Conservation (phyloP, 805 yeast species). For the Kuraishia borneana region DNA sequence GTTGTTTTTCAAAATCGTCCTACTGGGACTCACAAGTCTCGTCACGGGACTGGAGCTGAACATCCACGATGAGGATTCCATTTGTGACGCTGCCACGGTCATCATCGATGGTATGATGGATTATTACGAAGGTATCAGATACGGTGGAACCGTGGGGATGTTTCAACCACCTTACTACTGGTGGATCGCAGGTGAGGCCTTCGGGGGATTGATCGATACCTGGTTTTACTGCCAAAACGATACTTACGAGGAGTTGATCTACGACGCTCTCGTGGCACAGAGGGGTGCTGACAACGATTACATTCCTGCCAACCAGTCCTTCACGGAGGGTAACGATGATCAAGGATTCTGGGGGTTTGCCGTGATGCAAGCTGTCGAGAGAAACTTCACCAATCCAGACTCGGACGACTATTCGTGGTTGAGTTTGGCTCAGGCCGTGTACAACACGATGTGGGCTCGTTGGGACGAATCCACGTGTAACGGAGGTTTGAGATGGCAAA, state of each 20-base stretch:
- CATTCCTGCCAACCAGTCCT: conserved; percentile 79
- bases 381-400: conserved; percentile 68
- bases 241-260: conserved; percentile 48
- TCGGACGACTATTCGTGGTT: conserved; percentile 63
- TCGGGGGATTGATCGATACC: conserved; percentile 80
- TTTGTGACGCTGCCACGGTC: conserved; percentile 38
- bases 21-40: no score
- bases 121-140: conserved; percentile 50
- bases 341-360: conserved; percentile 97
- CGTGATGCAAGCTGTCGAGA: conserved; percentile 86
- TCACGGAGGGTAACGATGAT: conserved; percentile 96
- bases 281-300: conserved; percentile 65
- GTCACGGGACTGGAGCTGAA: conserved; percentile 6
- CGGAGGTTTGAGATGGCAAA: conserved; percentile 97
- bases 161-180: conserved; percentile 87
- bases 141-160: conserved; percentile 81
- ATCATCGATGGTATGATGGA: conserved; percentile 53
- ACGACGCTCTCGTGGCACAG: conserved; percentile 60
- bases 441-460: conserved; percentile 79
- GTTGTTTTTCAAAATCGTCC: not conserved
- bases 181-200: conserved; percentile 99
- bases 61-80: conserved; percentile 21
- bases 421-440: conserved; percentile 76
- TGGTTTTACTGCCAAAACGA: conserved; percentile 60
- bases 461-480: conserved; percentile 72